Conservation (phyloP, 108 stramenopile genomes). For the Conticribra weissflogii region DNA sequence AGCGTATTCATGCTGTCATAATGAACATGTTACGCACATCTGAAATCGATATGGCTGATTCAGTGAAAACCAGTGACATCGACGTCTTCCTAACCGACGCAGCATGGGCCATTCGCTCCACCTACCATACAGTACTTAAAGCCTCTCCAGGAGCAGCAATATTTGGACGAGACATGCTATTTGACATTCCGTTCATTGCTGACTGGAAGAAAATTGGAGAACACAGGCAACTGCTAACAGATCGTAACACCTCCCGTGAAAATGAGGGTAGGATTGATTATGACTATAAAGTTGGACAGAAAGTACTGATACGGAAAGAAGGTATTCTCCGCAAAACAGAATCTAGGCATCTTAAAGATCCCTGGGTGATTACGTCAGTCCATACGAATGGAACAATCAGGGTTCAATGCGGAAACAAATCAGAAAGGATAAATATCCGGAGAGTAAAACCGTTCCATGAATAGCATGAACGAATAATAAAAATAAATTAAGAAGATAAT, state of each 20-base stretch:
- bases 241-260: conserved; percentile 27
- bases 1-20: conserved; percentile 28
- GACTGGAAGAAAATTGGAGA: conserved; percentile 38
- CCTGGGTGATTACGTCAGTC: not conserved
- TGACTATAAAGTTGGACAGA: conserved; percentile 20
- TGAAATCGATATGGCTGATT: conserved; percentile 7
- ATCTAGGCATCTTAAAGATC: not conserved
- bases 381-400: conserved; percentile 1
- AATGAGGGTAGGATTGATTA: conserved; percentile 19
- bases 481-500: too few species aligned
- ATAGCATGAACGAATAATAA: too few species aligned
- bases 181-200: conserved; percentile 21
- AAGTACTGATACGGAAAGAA: conserved; percentile 8
- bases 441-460: too few species aligned
- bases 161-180: conserved; percentile 42
- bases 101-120: conserved; percentile 36
- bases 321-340: not conserved
- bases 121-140: conserved; percentile 34
- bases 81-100: conserved; percentile 19
- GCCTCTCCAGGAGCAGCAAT: conserved; percentile 39
- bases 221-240: conserved; percentile 11
- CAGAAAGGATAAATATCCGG: too few species aligned
- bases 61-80: conserved; percentile 3
- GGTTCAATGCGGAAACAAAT: too few species aligned
- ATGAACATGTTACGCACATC: conserved; percentile 23